A percentile compares a stretch with the other conserved stretches of the same genome.
These are phyloP conservation scores for Penicillium paxilli DNA, from an alignment of 495 filamentous ascomycete genomes.

Conservation along the genomic window DNA sequence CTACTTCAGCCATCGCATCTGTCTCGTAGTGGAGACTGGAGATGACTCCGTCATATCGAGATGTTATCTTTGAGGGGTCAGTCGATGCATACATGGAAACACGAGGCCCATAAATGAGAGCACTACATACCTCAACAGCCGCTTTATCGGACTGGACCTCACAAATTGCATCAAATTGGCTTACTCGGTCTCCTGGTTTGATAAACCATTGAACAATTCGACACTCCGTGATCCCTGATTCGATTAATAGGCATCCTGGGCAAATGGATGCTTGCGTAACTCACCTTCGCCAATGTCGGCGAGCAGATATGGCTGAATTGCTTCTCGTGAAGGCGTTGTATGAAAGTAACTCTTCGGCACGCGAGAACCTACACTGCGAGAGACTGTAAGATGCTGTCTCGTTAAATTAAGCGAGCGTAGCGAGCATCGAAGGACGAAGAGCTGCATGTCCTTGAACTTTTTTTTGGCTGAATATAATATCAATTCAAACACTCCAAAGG, in stretches of 20 bases:
- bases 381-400: not conserved
- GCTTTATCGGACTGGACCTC: conserved; percentile 5
- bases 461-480: not conserved
- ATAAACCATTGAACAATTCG: not conserved
- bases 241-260: not conserved
- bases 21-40: not conserved
- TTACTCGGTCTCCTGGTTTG: not conserved
- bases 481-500: not conserved
- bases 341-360: not conserved
- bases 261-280: not conserved
- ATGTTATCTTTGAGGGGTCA: not conserved
- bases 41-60: not conserved
- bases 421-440: not conserved
- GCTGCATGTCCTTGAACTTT: not conserved
- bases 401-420: not conserved
- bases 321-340: not conserved
- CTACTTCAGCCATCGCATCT: not conserved
- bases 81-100: not conserved
- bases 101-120: not conserved
- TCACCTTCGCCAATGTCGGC: conserved; percentile 2
- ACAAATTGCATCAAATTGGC: conserved; percentile 1
- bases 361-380: not conserved
- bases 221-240: not conserved
- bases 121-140: not conserved
- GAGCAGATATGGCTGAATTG: not conserved